Base-by-base conservation (phyloP, 2,329 filamentous ascomycete species). In the Huntiella savannae region DNA sequence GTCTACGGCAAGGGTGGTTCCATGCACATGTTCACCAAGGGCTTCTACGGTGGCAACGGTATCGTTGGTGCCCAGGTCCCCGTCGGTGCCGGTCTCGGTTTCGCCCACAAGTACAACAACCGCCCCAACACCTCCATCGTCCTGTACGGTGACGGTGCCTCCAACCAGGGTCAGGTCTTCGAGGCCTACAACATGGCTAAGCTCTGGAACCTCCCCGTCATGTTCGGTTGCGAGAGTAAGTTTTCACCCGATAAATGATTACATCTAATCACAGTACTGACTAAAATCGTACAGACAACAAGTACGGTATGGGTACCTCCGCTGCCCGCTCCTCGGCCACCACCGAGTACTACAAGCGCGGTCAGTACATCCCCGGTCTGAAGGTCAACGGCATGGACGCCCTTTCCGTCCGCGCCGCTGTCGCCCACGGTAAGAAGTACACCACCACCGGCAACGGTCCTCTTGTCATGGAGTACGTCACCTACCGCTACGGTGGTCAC, bases 101-200 rank as follows among this genome's bases (percentile, higher is more conserved):
- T 98, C 59, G 91, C 91, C 51, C 86, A 96, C 70, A 80, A 95
- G 70, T 98, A 98, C 73, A 77, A 77, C 59, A 77, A 73, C 59
- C 79, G 81, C 70, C 81, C 86, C 69, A 88, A 85, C 61, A 81
- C 85, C 53, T 82, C 81, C 53, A 73, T 98, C 55, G 77, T 88
- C 54, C 75, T 98, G 50, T 98, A 98, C 67, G 91, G 91, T 71
- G 91, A 98, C 59, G 91, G 91, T 73, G 91, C 91, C 54, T 84
- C 81, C 73, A 98, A 98, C 74, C 91, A 98, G 73, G 91, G 91
- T 54, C 91, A 98, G 69, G 91, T 98, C 57, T 98, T 98, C 59
- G 91, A 98, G 74, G 87, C 91, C 52, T 98, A 92, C 77, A 98
- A 98, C 79, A 98, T 98, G 91, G 91, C 91, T 53, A 96, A 96